Base-by-base conservation (phyloP, 192 early-diverging fungal species). In the Linnemannia exigua region DNA sequence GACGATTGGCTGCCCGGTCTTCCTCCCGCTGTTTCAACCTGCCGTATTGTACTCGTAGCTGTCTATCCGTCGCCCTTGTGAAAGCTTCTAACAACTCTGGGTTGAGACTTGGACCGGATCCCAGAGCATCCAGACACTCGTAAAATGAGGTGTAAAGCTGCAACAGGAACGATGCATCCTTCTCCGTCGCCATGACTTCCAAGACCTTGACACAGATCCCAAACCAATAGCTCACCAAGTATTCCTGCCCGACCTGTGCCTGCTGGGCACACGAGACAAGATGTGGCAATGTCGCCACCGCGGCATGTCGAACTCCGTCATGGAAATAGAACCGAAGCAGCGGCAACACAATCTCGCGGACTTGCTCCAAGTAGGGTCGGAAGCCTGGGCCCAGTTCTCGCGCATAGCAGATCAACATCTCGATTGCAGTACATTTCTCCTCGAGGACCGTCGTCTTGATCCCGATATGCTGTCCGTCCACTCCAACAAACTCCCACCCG, bases 281-380 rank as follows among this genome's bases (percentile, higher is more conserved):
- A 19, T 91, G 89, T 12, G 99, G 98, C 74, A 99, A 94, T 0
- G 93, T 87, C 1, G 91, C 88, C 1, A 95, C 95, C 0, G 98
- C 96, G 9, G 98, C 96, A 73, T 95, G 90, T 61, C 97, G 91
- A 54, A 99, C 97, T 79, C 96, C 98, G 71, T 99, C 98, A 87
- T 99, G 96, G 93, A 98, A 98, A 87, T 96, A 97, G 91, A 99
- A 99, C 80, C 95, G 94, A 87, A 99, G 90, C 35, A 99, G 83
- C 61, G 97, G 97, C 36, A 99, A 88, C 46, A 94, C 92, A 67
- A 98, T 94, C 67, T 96, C 95, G 81, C 98, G 91, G 50, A 97
- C 93, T 73, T 91, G 83, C 50, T 93, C 90, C n/a, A 96, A 96
- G 82, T 97, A 98, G 4, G 95, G 93, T 61, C 93, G 87, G 88